Evolutionary conservation across 768 basidiomycete genomes (phyloP).

Genomic region (Hypholoma sublateritium): DNA sequence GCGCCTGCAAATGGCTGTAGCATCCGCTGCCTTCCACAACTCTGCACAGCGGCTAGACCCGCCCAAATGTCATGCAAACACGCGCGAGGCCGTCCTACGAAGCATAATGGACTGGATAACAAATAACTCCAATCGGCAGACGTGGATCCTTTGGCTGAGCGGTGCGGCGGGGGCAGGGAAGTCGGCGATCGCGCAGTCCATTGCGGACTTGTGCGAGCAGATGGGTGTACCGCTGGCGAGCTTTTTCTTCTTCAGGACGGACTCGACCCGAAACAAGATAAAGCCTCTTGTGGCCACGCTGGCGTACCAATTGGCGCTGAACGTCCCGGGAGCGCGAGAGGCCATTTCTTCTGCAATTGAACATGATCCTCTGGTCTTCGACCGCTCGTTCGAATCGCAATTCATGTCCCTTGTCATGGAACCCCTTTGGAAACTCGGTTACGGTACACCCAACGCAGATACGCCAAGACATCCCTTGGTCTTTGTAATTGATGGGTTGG

Average conservation of each 20-base stretch:
- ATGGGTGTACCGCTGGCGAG: background rate
- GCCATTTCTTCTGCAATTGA: background rate
- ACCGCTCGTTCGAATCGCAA: background rate
- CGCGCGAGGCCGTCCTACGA: background rate
- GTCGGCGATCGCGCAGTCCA: constrained; percentile 13
- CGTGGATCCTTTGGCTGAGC: background rate
- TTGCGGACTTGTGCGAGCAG: constrained; percentile 4
- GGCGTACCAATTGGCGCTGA: background rate
- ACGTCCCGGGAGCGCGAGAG: background rate
- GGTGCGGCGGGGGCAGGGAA: constrained; percentile 13
- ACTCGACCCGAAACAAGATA: background rate
- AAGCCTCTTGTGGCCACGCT: constrained; percentile 3
- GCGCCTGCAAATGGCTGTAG: background rate
- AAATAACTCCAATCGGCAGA: background rate
- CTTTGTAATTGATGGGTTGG: constrained; percentile 11
- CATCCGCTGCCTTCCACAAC: background rate
- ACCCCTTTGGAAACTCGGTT: background rate
- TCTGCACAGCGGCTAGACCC: background rate
- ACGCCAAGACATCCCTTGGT: background rate
- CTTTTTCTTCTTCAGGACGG: constrained; percentile 10
- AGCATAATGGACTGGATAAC: background rate
- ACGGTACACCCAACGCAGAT: background rate
- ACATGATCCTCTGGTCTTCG: constrained; percentile 5
- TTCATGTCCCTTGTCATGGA: background rate
- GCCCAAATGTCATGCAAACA: background rate